Evolutionary conservation across 805 yeast genomes (phyloP), one percentile per base, ranked within the genome.

Genomic region (Wickerhamomyces subpelliculosus): DNA sequence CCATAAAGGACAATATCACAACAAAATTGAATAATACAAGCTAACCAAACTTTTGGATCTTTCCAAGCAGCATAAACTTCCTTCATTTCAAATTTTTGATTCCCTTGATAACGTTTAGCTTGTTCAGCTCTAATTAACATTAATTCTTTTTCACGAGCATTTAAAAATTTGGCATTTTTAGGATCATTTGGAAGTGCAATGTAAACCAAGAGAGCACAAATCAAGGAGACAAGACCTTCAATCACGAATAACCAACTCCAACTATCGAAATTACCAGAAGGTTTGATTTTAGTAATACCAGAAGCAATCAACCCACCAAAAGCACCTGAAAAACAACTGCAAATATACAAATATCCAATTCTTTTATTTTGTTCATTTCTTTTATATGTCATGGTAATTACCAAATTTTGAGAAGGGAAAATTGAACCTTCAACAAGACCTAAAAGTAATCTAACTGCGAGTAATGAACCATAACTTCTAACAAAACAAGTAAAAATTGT

Each of bases 361-460:
- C 73, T 54, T 13, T 58, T 48, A 4, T 65, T 63, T 20, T 60
- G 58, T 40, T 67, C 72, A 12, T 54, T 46, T 27, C 60, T 51
- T 36, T 60, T 57, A 46, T 65, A 67, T 39, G 56, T 54, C 39
- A 62, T 60, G 8, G 68, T 57, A 19, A 66, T 49, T 41, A 57
- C 57, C 35, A 64, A 53, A 24, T 55, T 52, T 45, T 64, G 51
- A 34, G 64, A 60, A 0, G 72, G 70, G 48, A 60, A 67, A 29
- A 67, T 60, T 6, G 67, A 64, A 26, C 65, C 58, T 50, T 71
- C 77, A 42, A 64, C 61, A 22, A 61, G 46, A 10, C 77, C 77
- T 29, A 72, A 42, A 16, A 70, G 52, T 41, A 69, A 47, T 39
- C 76, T 52, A 14, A 58, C 52, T 1, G 62, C 61, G 42, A 70